Evolutionary conservation across 2,329 filamentous ascomycete species (phyloP), one percentile per base, ranked within the genome.

Genomic region (Metarhizium album): DNA sequence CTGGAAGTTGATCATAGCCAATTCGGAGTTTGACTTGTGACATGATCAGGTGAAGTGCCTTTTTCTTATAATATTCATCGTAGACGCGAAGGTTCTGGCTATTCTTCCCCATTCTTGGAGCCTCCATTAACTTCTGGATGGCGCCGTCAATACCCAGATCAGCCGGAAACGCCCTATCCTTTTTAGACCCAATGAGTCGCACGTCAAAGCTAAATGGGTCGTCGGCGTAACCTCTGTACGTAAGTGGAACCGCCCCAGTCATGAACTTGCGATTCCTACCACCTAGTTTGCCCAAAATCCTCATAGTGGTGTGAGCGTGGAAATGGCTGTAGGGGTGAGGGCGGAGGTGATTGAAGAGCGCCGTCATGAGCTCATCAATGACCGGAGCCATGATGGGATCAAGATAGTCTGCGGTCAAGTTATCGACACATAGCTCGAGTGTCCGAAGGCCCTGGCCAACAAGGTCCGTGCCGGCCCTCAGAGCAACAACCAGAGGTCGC

Each of bases 321-420:
- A 96, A 95, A 66, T 98, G 94, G 60, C 87, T 95, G 67, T 98
- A 95, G 0, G 93, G 93, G 55, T 90, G 85, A 7, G 93, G 94
- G 60, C 86, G 87, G 42, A 99, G 76, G 65, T 98, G 94, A 56
- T 96, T 90, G 76, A 95, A 98, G 1, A 99, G 75, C 1, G 91
- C 91, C 45, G 90, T 93, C 93, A 98, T 98, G 43, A 99, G 75
- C 63, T 99, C 93, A 60, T 98, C 91, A 67, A 99, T 97, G 24
- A 97, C 94, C 0, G 93, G 94, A 2, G 91, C 89, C 91, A 98
- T 98, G 60, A 99, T 97, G 0, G 93, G 94, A 60, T 99, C 93
- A 14, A 99, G 74, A 62, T 98, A 99, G 62, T 98, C 93, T 0
- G 93, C 91, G 0, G 94, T 98, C 0, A 99, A 77, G 59, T 99